Conservation (phyloP, 192 early-diverging fungal species). For the Entomortierella lignicola region DNA sequence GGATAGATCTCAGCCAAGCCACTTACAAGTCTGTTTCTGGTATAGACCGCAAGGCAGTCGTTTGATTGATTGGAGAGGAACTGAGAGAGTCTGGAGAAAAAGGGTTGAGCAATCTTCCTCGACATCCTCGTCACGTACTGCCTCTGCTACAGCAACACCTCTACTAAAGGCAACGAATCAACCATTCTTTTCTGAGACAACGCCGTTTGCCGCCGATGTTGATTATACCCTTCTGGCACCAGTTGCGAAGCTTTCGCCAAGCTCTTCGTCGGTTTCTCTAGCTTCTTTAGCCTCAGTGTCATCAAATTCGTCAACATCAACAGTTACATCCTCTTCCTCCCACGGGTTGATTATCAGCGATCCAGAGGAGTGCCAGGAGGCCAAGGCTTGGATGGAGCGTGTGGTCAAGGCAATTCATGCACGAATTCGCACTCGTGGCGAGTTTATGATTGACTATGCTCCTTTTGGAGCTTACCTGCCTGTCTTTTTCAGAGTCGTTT, state of each 20-base stretch:
- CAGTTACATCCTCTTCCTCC: background rate
- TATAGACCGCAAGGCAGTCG: constrained; percentile 64
- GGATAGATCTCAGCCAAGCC: constrained; percentile 43
- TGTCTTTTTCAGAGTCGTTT: constrained; percentile 77
- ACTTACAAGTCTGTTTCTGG: constrained; percentile 81
- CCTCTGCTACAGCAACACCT: background rate
- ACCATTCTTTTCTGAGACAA: background rate
- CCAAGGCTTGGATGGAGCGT: constrained; percentile 54
- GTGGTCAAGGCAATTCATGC: constrained; percentile 59
- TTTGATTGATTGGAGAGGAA: constrained; percentile 25
- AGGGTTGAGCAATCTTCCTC: background rate
- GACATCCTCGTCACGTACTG: background rate
- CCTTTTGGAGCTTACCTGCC: constrained; percentile 57
- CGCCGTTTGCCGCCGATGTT: background rate
- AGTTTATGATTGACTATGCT: constrained; percentile 81
- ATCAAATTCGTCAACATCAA: constrained; percentile 13
- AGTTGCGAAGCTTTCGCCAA: constrained; percentile 7
- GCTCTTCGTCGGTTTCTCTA: constrained; percentile 23
- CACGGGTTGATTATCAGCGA: constrained; percentile 38
- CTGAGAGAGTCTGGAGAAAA: constrained; percentile 20
- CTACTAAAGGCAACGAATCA: background rate
- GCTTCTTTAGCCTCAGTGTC: constrained; percentile 15
- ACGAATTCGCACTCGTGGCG: constrained; percentile 58
- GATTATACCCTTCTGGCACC: background rate
- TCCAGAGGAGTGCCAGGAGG: constrained; percentile 21